Evolutionary conservation across 495 filamentous ascomycete species (phyloP), one percentile per base, ranked within the genome.

Genomic region (Penicillium mononematosum): DNA sequence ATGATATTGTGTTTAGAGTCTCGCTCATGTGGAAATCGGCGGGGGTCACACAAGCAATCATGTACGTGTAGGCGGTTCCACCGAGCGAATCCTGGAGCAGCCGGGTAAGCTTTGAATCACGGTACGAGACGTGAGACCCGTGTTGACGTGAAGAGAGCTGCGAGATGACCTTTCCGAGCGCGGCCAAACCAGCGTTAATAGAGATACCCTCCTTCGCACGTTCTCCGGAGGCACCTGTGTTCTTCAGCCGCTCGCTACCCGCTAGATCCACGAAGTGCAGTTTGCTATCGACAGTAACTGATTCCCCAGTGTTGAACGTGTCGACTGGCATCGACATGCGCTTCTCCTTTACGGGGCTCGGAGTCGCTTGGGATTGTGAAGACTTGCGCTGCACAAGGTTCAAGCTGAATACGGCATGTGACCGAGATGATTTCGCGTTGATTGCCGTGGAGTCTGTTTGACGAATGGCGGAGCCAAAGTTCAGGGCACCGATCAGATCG

Each of bases 401-500:
- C 60, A 99, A 74, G 71, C 89, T 97, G 72, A 99, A 98, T 6
- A 99, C 93, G 19, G 94, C 94, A 68, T 99, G 94, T 16, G 94
- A 99, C 56, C 94, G 91, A n/a, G 94, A 99, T 2, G 95, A 98
- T 64, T 95, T 91, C 39, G 93, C 94, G 72, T 99, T 99, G 62
- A 99, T 93, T 1, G 95, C 94, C 11, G 94, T 99, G n/a, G 94
- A 91, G 73, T 99, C 94, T 3, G 94, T 99, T 69, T 99, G 94
- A 43, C 94, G 86, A 65, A 99, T 96, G 11, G 88, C 84, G 2
- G 94, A 99, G 29, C 94, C 94, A 65, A 92, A 91, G 71, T 91
- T 94, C 49, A 99, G 75, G 24, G 89, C 90, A 56, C 84, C 84
- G 69, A 99, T 81, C 34, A 99, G 77, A 71, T 99, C 94, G 12